Conservation (phyloP, 768 basidiomycete species). For the Tulasnella sp. region DNA sequence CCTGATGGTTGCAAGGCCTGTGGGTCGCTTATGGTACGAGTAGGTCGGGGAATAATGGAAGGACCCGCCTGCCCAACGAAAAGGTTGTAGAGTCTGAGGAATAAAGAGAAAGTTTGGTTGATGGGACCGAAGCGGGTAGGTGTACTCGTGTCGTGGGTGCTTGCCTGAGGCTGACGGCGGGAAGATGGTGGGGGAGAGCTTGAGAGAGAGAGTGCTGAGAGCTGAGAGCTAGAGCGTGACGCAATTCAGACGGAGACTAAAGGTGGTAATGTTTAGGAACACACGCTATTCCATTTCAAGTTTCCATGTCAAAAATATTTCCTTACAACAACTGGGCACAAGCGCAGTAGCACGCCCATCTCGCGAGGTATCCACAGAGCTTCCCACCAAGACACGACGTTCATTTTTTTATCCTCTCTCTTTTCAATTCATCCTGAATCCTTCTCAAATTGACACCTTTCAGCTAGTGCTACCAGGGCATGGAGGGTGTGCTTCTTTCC, state of each 20-base stretch:
- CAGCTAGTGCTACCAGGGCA: not conserved
- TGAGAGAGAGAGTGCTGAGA: not conserved
- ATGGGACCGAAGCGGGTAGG: not conserved
- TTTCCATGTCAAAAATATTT: not conserved
- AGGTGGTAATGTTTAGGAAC: not conserved
- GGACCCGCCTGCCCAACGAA: not conserved
- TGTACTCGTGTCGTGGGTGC: not conserved
- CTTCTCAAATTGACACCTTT: not conserved
- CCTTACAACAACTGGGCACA: not conserved
- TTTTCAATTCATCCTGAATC: not conserved
- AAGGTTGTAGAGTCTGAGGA: not conserved
- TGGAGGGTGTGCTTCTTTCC: not conserved
- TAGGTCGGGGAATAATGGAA: not conserved
- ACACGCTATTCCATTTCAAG: not conserved
- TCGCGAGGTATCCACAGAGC: not conserved
- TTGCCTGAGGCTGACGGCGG: not conserved
- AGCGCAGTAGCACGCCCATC: not conserved
- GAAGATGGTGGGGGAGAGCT: not conserved
- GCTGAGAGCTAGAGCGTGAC: not conserved
- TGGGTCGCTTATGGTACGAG: not conserved
- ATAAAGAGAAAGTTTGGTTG: not conserved
- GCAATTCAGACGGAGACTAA: constrained; percentile 2
- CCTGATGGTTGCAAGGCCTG: not conserved
- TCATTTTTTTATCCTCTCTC: not conserved
- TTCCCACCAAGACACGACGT: not conserved